These are phyloP conservation scores for Aspergillus ostianus DNA, from an alignment of 495 filamentous ascomycete genomes.

Conservation along the genomic window DNA sequence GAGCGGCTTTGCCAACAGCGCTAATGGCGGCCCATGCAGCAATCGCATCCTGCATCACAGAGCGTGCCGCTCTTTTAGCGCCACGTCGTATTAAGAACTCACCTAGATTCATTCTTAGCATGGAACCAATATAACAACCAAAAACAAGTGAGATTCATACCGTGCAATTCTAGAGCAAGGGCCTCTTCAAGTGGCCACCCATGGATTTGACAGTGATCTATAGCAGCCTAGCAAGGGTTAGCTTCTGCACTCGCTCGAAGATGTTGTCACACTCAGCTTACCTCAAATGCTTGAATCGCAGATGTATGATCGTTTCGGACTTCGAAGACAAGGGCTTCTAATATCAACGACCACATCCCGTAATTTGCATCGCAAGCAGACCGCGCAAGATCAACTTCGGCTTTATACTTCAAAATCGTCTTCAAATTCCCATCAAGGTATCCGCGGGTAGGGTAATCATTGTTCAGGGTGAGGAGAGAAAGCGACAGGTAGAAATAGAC, in stretches of 20 bases:
- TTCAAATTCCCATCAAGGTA: conserved; percentile 55
- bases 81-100: conserved; percentile 71
- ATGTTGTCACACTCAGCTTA: conserved; percentile 7
- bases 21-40: conserved; percentile 71
- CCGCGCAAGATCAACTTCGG: conserved; percentile 67
- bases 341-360: conserved; percentile 67
- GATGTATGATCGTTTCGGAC: conserved; percentile 58
- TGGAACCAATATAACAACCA: not conserved
- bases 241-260: conserved; percentile 3
- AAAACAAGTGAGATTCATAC: conserved; percentile 16
- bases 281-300: conserved; percentile 67
- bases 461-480: conserved; percentile 60
- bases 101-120: conserved; percentile 41
- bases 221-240: conserved; percentile 41
- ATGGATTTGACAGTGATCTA: conserved; percentile 78
- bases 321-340: conserved; percentile 73
- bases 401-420: conserved; percentile 55
- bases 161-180: conserved; percentile 69
- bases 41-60: conserved; percentile 68
- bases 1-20: conserved; percentile 69
- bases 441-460: conserved; percentile 49
- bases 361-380: conserved; percentile 75
- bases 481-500: conserved; percentile 69
- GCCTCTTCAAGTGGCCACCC: conserved; percentile 79
- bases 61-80: conserved; percentile 70